Evolutionary conservation across 148 eudicot genomes (phyloP), one percentile per base, ranked within the genome.

Genomic region (Vaccinium myrtillus): DNA sequence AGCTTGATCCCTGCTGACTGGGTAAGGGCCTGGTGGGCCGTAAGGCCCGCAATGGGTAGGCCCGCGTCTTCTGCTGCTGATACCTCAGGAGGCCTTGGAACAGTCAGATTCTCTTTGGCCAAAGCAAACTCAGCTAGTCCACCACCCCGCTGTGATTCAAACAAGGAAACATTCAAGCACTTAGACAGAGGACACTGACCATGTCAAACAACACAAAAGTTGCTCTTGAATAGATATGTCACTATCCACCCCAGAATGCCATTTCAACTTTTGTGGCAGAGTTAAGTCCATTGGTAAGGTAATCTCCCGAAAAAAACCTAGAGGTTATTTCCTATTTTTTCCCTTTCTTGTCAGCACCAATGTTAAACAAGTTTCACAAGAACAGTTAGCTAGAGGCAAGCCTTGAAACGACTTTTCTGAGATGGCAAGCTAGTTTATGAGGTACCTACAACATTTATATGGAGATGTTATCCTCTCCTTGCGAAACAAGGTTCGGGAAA

Each of bases 21-120:
- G 81, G 93, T 91, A 16, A 95, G 92, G 77, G 90, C 93, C 78
- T 89, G 90, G 83, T 90, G 91, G 56, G 98, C 98, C 21, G 98
- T 92, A n/a, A 93, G 88, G 21, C 85, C 94, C 0, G 98, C 94
- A 18, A 93, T 83, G 6, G 89, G 94, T 15, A 95, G 81, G 32
- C 89, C 87, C 9, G 97, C 93, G 8, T 82, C 93, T 8, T 95
- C 94, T 4, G 91, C 87, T 85, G 97, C 95, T 59, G 98, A 89
- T 76, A 95, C 94, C 91, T 93, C 94, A 46, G 91, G 87, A 21
- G 97, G 97, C 83, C 93, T 87, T 23, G 56, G 48, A 54, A 89
- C 94, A 0, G 91, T 87, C 80, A 87, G 61, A 61, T 81, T 87
- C 88, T 90, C 91, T 78, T 87, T 92, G n/a, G 94, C 90, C 61